Conservation (phyloP, 208 protist genomes). For the Vickermania ingenoplastis region DNA sequence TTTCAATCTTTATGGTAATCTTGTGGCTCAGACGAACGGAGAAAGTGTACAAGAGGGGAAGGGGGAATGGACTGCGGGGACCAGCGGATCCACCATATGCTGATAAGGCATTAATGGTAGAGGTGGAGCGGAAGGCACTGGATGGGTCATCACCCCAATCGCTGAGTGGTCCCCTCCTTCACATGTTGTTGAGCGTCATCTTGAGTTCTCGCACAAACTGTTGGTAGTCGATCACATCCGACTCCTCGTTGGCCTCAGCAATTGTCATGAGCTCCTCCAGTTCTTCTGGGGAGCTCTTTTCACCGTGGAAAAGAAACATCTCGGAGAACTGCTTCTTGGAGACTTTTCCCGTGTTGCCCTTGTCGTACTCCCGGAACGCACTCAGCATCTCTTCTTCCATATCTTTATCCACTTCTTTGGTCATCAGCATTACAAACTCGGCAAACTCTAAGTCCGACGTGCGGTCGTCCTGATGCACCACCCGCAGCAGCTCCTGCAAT, state of each 20-base stretch:
- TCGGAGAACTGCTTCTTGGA: conserved; percentile 49
- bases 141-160: neutral
- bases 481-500: conserved; percentile 93
- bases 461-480: conserved; percentile 78
- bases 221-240: conserved; percentile 64
- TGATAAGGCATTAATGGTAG: no score
- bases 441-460: conserved; percentile 83
- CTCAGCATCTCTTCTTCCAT: conserved; percentile 69
- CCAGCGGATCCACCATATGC: no score
- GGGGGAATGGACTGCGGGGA: no score
- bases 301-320: conserved; percentile 57
- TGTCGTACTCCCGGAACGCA: conserved; percentile 75
- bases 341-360: conserved; percentile 71
- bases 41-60: no score
- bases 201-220: conserved; percentile 53
- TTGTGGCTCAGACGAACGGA: no score
- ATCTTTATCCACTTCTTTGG: conserved; percentile 20
- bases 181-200: conserved; percentile 43
- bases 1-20: no score
- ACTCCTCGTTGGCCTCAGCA: conserved; percentile 35
- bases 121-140: no score
- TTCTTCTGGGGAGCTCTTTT: conserved; percentile 81
- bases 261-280: conserved; percentile 60
- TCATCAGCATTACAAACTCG: conserved; percentile 66
- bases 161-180: no score